A percentile compares a stretch with the other conserved stretches of the same genome.
Evolutionary conservation across 2,329 filamentous ascomycete genomes (phyloP).

Genomic region (Tolypocladium capitatum): DNA sequence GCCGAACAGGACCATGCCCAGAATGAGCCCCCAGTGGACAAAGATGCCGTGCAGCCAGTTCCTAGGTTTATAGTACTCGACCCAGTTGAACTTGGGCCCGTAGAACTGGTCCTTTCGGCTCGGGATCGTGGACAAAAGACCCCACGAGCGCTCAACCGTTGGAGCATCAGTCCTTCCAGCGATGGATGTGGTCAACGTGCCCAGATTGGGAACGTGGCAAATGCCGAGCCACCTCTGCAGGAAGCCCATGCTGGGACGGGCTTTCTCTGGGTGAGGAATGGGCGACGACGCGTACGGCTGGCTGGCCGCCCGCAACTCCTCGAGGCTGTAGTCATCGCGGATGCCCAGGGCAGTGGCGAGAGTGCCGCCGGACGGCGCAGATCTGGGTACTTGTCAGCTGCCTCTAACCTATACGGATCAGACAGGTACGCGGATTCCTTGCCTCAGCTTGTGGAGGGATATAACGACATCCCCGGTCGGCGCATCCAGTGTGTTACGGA

Average conservation of each 20-base stretch:
- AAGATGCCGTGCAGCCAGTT: conserved; percentile 36
- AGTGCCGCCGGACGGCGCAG: conserved; percentile 49
- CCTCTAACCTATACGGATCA: not conserved
- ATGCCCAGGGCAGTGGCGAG: conserved; percentile 51
- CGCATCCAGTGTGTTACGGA: conserved; percentile 35
- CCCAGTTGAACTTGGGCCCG: conserved; percentile 47
- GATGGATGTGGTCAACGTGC: conserved; percentile 40
- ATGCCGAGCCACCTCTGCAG: conserved; percentile 36
- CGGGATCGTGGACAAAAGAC: conserved; percentile 35
- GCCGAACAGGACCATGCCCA: conserved; percentile 30
- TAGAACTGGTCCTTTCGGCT: conserved; percentile 35
- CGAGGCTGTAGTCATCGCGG: conserved; percentile 37
- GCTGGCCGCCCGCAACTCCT: conserved; percentile 30
- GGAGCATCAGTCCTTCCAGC: conserved; percentile 36
- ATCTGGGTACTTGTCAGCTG: conserved; percentile 4
- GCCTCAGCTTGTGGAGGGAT: conserved; percentile 30
- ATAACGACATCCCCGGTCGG: conserved; percentile 41
- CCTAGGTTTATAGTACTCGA: conserved; percentile 37
- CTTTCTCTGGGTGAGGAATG: conserved; percentile 27
- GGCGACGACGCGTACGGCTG: conserved; percentile 46
- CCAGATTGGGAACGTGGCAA: conserved; percentile 34
- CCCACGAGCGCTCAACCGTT: conserved; percentile 50
- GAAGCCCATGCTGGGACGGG: conserved; percentile 16
- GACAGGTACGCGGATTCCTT: conserved; percentile 4
- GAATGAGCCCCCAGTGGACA: conserved; percentile 33